A percentile compares a stretch with the other conserved stretches of the same genome.
phyloP scores from a whole-genome alignment of 1,139 yeast genomes.

The Komagataea norvegica region DNA sequence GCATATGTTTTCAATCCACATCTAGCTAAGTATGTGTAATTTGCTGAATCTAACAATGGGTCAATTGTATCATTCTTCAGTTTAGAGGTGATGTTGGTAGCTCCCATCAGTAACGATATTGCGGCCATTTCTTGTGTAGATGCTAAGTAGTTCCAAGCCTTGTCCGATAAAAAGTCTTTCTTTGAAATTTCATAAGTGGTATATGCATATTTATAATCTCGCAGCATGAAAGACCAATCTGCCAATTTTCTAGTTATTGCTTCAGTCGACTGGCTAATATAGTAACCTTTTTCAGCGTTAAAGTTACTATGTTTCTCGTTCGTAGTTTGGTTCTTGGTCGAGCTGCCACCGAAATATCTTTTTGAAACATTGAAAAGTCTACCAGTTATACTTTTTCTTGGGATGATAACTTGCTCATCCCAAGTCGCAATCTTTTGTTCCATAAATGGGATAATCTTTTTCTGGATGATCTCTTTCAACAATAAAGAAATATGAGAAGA shows the following conservation, averaged over 20 bases:
- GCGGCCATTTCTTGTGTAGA: slow-evolving; percentile 87
- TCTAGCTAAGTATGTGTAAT: slow-evolving; percentile 28
- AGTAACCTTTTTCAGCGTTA: slow-evolving; percentile 47
- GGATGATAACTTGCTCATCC: slow-evolving; percentile 70
- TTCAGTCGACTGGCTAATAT: slow-evolving; percentile 61
- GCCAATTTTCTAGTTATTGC: slow-evolving; percentile 77
- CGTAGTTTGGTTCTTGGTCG: slow-evolving; percentile 24
- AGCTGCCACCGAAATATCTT: slow-evolving; percentile 47
- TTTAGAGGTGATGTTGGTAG: slow-evolving; percentile 57
- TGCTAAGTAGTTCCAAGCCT: slow-evolving; percentile 81
- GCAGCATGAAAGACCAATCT: slow-evolving; percentile 85
- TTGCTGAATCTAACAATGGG: slow-evolving; percentile 45
- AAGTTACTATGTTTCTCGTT: slow-evolving; percentile 26
- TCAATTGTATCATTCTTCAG: slow-evolving; percentile 59
- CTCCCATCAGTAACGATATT: slow-evolving; percentile 63
- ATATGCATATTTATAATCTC: slow-evolving; percentile 84
- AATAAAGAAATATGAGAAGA: slow-evolving; percentile 38
- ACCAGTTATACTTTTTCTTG: slow-evolving; percentile 69
- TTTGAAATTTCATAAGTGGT: slow-evolving; percentile 78
- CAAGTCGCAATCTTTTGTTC: slow-evolving; percentile 66
- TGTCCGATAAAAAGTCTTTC: slow-evolving; percentile 72
- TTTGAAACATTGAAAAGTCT: slow-evolving; percentile 66
- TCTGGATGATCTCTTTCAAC: slow-evolving; percentile 51
- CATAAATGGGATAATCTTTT: slow-evolving; percentile 71
- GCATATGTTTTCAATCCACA: slow-evolving; percentile 35